These are phyloP conservation scores for Leccinum subtestaceum DNA, from an alignment of 768 basidiomycete genomes.

Conservation along the genomic window DNA sequence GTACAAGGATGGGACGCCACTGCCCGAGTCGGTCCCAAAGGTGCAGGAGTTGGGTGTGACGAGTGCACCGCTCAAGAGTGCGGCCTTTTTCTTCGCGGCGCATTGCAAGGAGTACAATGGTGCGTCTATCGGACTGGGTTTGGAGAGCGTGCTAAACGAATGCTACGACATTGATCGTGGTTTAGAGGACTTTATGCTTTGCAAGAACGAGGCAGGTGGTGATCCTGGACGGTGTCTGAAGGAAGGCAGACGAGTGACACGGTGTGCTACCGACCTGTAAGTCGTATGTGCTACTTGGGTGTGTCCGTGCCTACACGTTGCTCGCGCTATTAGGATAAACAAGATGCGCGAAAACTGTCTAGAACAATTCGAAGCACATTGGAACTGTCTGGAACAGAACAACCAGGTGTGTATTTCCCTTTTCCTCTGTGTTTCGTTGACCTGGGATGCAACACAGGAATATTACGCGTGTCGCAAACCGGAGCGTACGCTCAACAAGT, in stretches of 20 bases:
- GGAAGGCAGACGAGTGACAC: constrained; percentile 93
- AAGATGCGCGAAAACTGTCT: constrained; percentile 94
- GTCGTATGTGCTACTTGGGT: constrained; percentile 29
- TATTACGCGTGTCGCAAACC: constrained; percentile 86
- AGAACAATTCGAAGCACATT: constrained; percentile 84
- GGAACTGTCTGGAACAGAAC: constrained; percentile 90
- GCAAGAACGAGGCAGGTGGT: constrained; percentile 81
- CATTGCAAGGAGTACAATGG: constrained; percentile 97
- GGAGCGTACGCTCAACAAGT: constrained; percentile 85
- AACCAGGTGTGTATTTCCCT: constrained; percentile 74
- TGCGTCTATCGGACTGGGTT: constrained; percentile 38
- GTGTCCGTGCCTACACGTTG: background rate
- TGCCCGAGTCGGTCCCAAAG: constrained; percentile 65
- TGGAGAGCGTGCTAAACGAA: constrained; percentile 11
- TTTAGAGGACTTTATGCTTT: constrained; percentile 94
- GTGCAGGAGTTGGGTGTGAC: constrained; percentile 87
- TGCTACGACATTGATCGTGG: constrained; percentile 6
- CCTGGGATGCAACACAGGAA: constrained; percentile 48
- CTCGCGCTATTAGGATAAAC: constrained; percentile 57
- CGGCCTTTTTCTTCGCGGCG: constrained; percentile 94
- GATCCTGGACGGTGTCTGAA: constrained; percentile 92
- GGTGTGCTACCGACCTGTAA: constrained; percentile 92
- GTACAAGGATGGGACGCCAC: constrained; percentile 63
- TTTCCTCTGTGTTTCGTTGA: background rate
- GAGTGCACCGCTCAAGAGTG: constrained; percentile 92